A percentile compares a stretch with the other conserved stretches of the same genome.
phyloP scores from a whole-genome alignment of 148 eudicot genomes.

The Pouteria glomerata region DNA sequence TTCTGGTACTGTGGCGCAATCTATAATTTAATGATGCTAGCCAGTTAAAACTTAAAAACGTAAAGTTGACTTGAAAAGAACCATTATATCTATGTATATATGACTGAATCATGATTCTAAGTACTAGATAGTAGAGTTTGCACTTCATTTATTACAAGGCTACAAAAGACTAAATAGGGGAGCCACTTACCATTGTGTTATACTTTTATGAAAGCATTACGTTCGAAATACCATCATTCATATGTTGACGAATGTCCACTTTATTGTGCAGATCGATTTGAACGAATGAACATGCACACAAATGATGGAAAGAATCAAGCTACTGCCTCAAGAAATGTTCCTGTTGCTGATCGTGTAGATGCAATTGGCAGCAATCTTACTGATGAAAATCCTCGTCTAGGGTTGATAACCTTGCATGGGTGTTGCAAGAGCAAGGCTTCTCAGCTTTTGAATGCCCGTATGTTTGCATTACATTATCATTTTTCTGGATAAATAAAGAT shows the following conservation, averaged over 20 bases:
- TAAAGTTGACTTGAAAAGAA: too few relatives aligned
- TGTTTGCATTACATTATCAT: slow-evolving; percentile 11
- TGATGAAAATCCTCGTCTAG: slow-evolving; percentile 33
- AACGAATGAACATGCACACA: slow-evolving; percentile 36
- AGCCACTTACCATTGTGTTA: too few relatives aligned
- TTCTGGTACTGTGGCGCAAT: too few relatives aligned
- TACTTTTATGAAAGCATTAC: too few relatives aligned
- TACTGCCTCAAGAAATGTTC: slow-evolving; percentile 32
- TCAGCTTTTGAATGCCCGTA: slow-evolving; percentile 65
- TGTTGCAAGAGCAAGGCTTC: slow-evolving; percentile 56
- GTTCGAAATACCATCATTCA: neutral
- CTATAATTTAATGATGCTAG: neutral
- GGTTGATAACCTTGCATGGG: slow-evolving; percentile 46
- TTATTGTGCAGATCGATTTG: slow-evolving; percentile 40
- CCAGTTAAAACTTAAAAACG: neutral
- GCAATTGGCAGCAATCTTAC: slow-evolving; percentile 29
- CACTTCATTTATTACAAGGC: neutral
- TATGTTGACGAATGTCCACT: neutral
- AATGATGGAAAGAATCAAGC: slow-evolving; percentile 50
- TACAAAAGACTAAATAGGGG: too few relatives aligned
- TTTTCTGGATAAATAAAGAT: too few relatives aligned
- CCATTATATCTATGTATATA: too few relatives aligned
- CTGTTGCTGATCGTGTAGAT: slow-evolving; percentile 25
- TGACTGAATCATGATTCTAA: neutral
- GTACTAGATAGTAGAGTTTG: neutral